Evolutionary conservation across 352 stramenopile genomes (phyloP).

Genomic region (Globisporangium takayamanum): DNA sequence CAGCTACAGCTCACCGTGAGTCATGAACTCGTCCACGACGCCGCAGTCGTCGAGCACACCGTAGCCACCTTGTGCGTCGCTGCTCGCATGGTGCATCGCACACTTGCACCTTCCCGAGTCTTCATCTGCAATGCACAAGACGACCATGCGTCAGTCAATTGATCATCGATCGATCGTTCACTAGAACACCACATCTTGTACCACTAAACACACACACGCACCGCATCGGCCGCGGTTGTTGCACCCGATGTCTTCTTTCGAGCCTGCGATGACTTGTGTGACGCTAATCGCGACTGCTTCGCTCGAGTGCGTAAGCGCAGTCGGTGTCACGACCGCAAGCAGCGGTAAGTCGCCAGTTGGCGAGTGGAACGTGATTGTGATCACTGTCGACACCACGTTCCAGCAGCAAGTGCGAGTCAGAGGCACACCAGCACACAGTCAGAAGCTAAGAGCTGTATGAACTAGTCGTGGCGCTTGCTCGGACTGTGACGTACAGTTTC

Average conservation of each 20-base stretch:
- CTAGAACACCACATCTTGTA: not conserved
- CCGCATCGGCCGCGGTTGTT: constrained; percentile 70
- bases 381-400: constrained; percentile 12
- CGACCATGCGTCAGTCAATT: not conserved
- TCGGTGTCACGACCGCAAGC: constrained; percentile 24
- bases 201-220: constrained; percentile 20
- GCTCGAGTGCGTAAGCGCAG: constrained; percentile 29
- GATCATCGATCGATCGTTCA: too few species aligned
- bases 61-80: constrained; percentile 40
- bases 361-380: constrained; percentile 54
- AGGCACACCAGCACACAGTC: not conserved
- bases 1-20: constrained; percentile 33
- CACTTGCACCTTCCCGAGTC: constrained; percentile 60
- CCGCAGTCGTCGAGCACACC: constrained; percentile 59
- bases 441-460: not conserved
- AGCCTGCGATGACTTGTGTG: constrained; percentile 26
- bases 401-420: not conserved
- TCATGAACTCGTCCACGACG: constrained; percentile 55
- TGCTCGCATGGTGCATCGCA: constrained; percentile 46
- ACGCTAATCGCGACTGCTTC: constrained; percentile 24
- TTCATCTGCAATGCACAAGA: constrained; percentile 28
- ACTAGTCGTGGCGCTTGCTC: not conserved
- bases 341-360: constrained; percentile 54
- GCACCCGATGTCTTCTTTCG: constrained; percentile 68
- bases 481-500: constrained; percentile 26